Percentiles rank a stretch among this genome's conserved stretches.
Evolutionary conservation across 495 filamentous ascomycete genomes (phyloP).

Genomic region (Thozetella sp.): DNA sequence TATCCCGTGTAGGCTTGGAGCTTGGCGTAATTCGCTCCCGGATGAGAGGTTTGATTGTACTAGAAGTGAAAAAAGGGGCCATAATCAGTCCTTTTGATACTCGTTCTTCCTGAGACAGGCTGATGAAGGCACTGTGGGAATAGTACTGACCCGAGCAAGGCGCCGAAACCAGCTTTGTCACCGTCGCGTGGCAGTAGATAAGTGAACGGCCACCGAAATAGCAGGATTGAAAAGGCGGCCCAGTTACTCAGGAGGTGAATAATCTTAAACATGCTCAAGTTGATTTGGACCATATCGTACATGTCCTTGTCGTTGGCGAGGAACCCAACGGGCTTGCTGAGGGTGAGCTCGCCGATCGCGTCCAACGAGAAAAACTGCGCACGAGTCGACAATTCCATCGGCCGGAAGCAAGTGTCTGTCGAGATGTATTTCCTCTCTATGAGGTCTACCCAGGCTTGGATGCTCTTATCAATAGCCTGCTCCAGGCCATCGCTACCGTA

Average conservation of each 20-base stretch:
- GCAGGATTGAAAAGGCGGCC: conserved; percentile 55
- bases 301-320: conserved; percentile 59
- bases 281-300: conserved; percentile 49
- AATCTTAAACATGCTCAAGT: conserved; percentile 46
- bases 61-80: neutral
- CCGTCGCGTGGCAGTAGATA: neutral
- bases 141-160: neutral
- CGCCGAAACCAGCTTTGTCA: neutral
- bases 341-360: conserved; percentile 61
- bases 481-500: conserved; percentile 46
- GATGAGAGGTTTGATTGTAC: conserved; percentile 3
- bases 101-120: too few relatives aligned
- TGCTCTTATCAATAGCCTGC: conserved; percentile 45
- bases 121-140: too few relatives aligned
- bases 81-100: too few relatives aligned
- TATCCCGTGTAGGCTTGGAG: conserved; percentile 20
- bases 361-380: conserved; percentile 58
- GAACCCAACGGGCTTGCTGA: conserved; percentile 63
- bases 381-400: conserved; percentile 51
- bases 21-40: conserved; percentile 16
- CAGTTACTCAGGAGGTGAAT: conserved; percentile 50
- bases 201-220: conserved; percentile 19
- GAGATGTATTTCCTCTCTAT: conserved; percentile 47
- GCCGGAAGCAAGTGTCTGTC: conserved; percentile 28
- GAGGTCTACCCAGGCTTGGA: conserved; percentile 35